These are phyloP conservation scores for Xylaria flabelliformis DNA, from an alignment of 495 filamentous ascomycete genomes.

Conservation along the genomic window DNA sequence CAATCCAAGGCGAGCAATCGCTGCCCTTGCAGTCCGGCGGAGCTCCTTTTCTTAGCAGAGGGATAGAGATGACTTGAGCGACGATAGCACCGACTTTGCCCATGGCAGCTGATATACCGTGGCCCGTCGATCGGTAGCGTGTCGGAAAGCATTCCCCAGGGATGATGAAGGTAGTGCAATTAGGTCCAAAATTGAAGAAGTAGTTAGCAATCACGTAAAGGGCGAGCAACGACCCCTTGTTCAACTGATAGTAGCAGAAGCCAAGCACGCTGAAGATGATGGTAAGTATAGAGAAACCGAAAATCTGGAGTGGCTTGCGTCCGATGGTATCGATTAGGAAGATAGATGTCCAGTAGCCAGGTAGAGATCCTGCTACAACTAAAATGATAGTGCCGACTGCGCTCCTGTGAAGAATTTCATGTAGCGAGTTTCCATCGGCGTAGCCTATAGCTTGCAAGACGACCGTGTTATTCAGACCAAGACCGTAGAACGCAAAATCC, in stretches of 20 bases:
- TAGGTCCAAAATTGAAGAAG: constrained; percentile 74
- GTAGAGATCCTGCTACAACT: constrained; percentile 75
- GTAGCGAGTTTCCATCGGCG: constrained; percentile 65
- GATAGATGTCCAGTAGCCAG: constrained; percentile 80
- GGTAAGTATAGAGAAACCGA: constrained; percentile 76
- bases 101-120: constrained; percentile 81
- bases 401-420: constrained; percentile 69
- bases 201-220: constrained; percentile 84
- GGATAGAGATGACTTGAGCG: constrained; percentile 60
- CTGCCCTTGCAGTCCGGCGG: constrained; percentile 48
- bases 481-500: constrained; percentile 76
- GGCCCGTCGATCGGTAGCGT: constrained; percentile 80
- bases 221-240: constrained; percentile 62
- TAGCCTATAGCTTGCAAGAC: constrained; percentile 71
- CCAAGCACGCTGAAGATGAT: constrained; percentile 75
- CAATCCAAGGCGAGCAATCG: constrained; percentile 66
- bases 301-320: constrained; percentile 79
- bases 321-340: constrained; percentile 74
- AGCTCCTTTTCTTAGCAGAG: constrained; percentile 52
- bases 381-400: constrained; percentile 80
- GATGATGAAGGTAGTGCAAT: constrained; percentile 77
- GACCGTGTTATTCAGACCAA: constrained; percentile 76
- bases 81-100: constrained; percentile 84
- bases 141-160: constrained; percentile 92
- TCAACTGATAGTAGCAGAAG: constrained; percentile 66